phyloP scores from a whole-genome alignment of 1,139 yeast genomes.

The Lodderomyces jiufengensis region DNA sequence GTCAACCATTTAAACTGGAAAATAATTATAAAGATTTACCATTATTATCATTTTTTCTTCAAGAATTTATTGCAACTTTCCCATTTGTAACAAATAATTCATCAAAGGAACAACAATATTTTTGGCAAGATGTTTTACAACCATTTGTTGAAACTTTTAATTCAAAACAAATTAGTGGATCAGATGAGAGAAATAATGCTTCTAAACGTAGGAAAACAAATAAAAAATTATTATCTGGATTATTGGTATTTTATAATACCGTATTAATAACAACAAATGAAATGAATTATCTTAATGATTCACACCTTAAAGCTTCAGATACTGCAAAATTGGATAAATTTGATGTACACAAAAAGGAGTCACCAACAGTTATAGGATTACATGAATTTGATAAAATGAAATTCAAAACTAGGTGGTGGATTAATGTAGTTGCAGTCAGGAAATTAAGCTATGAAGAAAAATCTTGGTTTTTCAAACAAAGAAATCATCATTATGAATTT shows the following conservation, averaged over 20 bases:
- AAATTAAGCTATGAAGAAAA: constrained; percentile 13
- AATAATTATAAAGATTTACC: constrained; percentile 47
- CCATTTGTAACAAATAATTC: constrained; percentile 62
- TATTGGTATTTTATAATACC: constrained; percentile 70
- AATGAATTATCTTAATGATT: constrained; percentile 40
- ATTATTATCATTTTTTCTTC: constrained; percentile 60
- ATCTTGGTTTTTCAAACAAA: constrained; percentile 24
- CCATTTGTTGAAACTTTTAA: constrained; percentile 77
- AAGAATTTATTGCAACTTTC: constrained; percentile 58
- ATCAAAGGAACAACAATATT: constrained; percentile 46
- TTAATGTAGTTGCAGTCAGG: constrained; percentile 67
- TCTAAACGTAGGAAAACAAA: constrained; percentile 69
- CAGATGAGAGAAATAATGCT: constrained; percentile 69
- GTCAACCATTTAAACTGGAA: constrained; percentile 58
- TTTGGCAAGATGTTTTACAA: constrained; percentile 81
- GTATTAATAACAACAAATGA: constrained; percentile 66
- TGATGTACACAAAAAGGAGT: constrained; percentile 15
- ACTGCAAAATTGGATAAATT: constrained; percentile 49
- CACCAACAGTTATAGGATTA: constrained; percentile 18
- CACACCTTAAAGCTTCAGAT: constrained; percentile 48
- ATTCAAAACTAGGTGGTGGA: constrained; percentile 54
- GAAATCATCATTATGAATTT: constrained; percentile 33
- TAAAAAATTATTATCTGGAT: constrained; percentile 54
- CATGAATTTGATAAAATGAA: constrained; percentile 35
- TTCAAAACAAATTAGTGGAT: constrained; percentile 59